Percentiles rank a stretch among this genome's conserved stretches.
Evolutionary conservation across 176 grass and related monocot species (phyloP).

Genomic region (Ensete ventricosum): DNA sequence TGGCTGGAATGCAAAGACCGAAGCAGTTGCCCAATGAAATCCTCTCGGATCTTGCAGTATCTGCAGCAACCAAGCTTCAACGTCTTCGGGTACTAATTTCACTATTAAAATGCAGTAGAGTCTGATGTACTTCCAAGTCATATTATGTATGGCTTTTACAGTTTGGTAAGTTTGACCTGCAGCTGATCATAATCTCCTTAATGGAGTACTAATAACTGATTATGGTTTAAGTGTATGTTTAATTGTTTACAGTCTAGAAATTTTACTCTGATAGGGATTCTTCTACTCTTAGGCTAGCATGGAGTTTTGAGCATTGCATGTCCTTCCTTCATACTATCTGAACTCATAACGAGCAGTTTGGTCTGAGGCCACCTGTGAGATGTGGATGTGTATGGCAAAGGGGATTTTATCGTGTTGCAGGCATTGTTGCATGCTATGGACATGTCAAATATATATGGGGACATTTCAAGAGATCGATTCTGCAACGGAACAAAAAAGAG

Average conservation of each 20-base stretch:
- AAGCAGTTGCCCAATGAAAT: constrained; percentile 63
- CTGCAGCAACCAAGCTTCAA: constrained; percentile 84
- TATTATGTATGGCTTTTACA: too few relatives aligned
- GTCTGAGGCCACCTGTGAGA: too few relatives aligned
- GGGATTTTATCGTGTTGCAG: too few relatives aligned
- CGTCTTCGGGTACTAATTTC: constrained; percentile 54
- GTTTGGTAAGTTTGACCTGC: too few relatives aligned
- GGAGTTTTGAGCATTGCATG: too few relatives aligned
- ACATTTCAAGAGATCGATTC: not conserved
- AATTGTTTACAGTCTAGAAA: not conserved
- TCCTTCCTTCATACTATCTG: too few relatives aligned
- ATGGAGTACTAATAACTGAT: not conserved
- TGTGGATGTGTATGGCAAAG: too few relatives aligned
- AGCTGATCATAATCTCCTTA: too few relatives aligned
- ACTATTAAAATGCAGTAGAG: not conserved
- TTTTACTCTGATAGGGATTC: not conserved
- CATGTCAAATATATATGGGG: too few relatives aligned
- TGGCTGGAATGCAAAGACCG: constrained; percentile 61
- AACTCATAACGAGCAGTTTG: too few relatives aligned
- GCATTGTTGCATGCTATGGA: too few relatives aligned
- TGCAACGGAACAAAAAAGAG: not conserved
- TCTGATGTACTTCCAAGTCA: too few relatives aligned
- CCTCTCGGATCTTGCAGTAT: constrained; percentile 71
- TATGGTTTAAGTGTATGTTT: not conserved
- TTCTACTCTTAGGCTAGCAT: not conserved